A percentile compares a stretch with the other conserved stretches of the same genome.
Conservation (phyloP, 192 early-diverging fungal genomes). For the Entomortierella chlamydospora region DNA sequence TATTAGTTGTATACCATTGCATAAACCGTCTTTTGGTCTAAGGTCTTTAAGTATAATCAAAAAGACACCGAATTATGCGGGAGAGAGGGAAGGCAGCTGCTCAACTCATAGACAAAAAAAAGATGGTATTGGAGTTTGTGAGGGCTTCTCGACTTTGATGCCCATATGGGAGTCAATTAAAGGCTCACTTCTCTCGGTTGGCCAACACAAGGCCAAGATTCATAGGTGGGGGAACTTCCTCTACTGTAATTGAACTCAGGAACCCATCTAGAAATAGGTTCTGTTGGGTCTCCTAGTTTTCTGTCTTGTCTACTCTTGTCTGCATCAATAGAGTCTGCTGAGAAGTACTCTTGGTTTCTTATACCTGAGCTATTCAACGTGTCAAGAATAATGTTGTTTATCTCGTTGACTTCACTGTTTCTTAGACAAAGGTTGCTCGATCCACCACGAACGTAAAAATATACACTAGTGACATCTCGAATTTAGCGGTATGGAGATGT, state of each 20-base stretch:
- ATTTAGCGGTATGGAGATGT: too few species aligned
- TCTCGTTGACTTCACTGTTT: conserved; percentile 28
- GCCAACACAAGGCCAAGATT: too few species aligned
- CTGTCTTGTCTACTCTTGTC: background rate
- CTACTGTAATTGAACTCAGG: background rate
- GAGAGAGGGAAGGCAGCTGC: too few species aligned
- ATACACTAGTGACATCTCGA: too few species aligned
- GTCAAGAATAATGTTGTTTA: conserved; percentile 17
- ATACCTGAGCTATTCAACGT: background rate
- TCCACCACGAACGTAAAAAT: conserved; percentile 12
- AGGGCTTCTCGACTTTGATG: too few species aligned
- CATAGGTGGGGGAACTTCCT: background rate
- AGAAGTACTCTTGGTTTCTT: background rate
- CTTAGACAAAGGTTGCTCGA: conserved; percentile 7
- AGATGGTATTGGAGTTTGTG: too few species aligned
- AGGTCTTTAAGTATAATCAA: background rate
- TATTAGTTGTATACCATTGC: conserved; percentile 1
- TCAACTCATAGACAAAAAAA: too few species aligned
- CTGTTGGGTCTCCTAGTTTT: background rate
- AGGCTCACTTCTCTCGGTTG: too few species aligned
- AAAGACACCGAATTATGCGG: background rate
- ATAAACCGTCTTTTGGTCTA: background rate
- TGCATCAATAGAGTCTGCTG: background rate
- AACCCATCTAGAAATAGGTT: background rate
- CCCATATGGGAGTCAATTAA: too few species aligned